These are phyloP conservation scores for Ustulina deusta DNA, from an alignment of 2,329 filamentous ascomycete genomes.

Conservation along the genomic window DNA sequence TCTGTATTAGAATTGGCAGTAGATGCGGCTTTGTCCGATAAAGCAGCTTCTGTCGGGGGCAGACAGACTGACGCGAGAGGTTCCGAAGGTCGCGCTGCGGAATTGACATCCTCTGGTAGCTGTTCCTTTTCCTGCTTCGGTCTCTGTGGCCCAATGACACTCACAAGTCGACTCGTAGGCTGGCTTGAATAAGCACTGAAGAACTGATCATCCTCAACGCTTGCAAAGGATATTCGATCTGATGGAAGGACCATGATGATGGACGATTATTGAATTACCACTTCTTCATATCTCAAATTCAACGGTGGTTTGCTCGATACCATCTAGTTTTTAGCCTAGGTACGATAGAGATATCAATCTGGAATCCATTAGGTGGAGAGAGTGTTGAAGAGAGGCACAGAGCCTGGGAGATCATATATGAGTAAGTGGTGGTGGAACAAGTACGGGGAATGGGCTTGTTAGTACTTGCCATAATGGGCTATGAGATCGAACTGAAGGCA, in stretches of 20 bases:
- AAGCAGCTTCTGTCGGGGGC: background rate
- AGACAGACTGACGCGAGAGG: constrained; percentile 33
- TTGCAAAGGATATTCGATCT: constrained; percentile 29
- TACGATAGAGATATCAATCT: constrained; percentile 36
- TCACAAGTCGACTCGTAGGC: constrained; percentile 42
- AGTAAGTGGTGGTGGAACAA: background rate
- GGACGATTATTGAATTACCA: constrained; percentile 1
- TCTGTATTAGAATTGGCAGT: background rate
- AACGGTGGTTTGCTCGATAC: constrained; percentile 2
- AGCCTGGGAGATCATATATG: background rate
- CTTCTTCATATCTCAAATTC: constrained; percentile 24
- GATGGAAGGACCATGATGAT: constrained; percentile 28
- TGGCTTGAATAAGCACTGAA: constrained; percentile 46
- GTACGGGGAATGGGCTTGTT: background rate
- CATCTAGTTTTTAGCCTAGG: constrained; percentile 27
- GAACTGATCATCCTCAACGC: constrained; percentile 45
- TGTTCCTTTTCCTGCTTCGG: constrained; percentile 18
- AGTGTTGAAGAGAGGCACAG: background rate
- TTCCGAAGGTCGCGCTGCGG: constrained; percentile 29
- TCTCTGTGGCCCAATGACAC: constrained; percentile 29
- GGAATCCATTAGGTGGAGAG: constrained; percentile 28
- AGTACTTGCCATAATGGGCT: background rate
- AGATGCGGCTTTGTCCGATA: background rate
- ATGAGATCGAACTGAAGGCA: background rate
- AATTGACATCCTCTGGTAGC: constrained; percentile 25